Base-by-base conservation (phyloP, 345 rosid species). In the Barbarea vulgaris region DNA sequence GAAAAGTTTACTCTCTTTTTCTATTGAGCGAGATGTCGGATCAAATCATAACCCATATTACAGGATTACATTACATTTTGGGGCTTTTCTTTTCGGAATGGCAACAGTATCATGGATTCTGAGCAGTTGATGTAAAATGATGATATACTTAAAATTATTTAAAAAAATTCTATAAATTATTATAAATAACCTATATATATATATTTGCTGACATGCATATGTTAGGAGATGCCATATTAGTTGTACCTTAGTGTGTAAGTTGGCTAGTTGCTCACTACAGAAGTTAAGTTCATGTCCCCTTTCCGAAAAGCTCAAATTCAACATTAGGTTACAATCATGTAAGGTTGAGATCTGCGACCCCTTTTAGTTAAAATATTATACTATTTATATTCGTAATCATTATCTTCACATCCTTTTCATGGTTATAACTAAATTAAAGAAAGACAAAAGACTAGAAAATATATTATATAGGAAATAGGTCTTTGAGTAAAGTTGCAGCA, bases 401-500 rank as follows among this genome's bases (percentile, higher is more conserved):
- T 56, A 70, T 77, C 72, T 70, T 70, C 72, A 64, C 67, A 51
- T 47, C 66, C 60, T 63, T 77, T 76, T 76, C 52, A 33, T 41
- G 22, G 52, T 7, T 25, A 64, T 70, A 27, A 63, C 47, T 55
- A 64, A 9, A 64, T n/a, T 12, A 7, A 59, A 19, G 61, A 44
- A 68, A 19, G 41, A 63, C 25, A 30, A 69, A 76, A 69, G 47
- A 44, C 24, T 62, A 28, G 5, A 33, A 70, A 53, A 54, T 59
- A 53, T 52, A 60, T 52, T 15, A 24, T 31, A 33, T 47, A 70
- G 15, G 7, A 46, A 54, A 70, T 30, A 57, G 9, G 66, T 64
- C 71, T 70, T 77, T 77, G 68, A 71, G 77, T 77, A 71, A 71
- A 77, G 81, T 77, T 70, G 67, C 67, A 77, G 80, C 80, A 70